Percentiles rank a stretch among this genome's conserved stretches.
These are phyloP conservation scores for Phytopythium cucurbitacearum DNA, from an alignment of 352 stramenopile species.

Conservation along the genomic window DNA sequence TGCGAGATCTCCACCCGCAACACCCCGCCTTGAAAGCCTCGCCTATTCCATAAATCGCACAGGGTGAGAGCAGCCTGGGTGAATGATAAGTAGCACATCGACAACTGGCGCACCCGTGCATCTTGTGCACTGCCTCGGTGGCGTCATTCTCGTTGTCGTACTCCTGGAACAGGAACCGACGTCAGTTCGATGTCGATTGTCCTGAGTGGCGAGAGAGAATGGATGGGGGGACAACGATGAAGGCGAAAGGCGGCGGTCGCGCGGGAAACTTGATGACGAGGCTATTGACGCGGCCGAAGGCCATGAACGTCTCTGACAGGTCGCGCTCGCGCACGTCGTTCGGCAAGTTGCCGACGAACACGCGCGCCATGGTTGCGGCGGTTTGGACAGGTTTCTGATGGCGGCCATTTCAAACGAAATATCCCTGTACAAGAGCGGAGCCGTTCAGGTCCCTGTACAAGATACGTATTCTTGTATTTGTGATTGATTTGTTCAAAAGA, in stretches of 20 bases:
- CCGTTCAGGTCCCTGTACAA: too few relatives aligned
- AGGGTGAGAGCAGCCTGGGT: background rate
- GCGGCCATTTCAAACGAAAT: too few relatives aligned
- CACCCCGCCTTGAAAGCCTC: slow-evolving; percentile 23
- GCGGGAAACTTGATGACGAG: slow-evolving; percentile 52
- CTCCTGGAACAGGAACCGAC: slow-evolving; percentile 19
- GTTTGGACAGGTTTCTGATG: too few relatives aligned
- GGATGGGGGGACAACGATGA: slow-evolving; percentile 33
- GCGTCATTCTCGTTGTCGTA: slow-evolving; percentile 56
- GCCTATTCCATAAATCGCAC: slow-evolving; percentile 1
- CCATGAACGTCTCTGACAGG: slow-evolving; percentile 48
- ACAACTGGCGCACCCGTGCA: slow-evolving; percentile 38
- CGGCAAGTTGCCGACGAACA: slow-evolving; percentile 66
- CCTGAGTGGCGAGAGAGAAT: slow-evolving; percentile 1
- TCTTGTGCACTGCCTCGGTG: slow-evolving; percentile 43
- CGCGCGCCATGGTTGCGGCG: slow-evolving; percentile 22
- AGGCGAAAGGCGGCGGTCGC: slow-evolving; percentile 42
- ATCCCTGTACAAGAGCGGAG: too few relatives aligned
- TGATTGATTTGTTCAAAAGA: too few relatives aligned
- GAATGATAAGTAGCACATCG: background rate
- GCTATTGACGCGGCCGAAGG: slow-evolving; percentile 38
- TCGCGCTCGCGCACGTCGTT: slow-evolving; percentile 48
- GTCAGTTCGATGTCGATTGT: background rate
- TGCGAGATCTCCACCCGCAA: slow-evolving; percentile 59
- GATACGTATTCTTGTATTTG: too few relatives aligned